A percentile compares a stretch with the other conserved stretches of the same genome.
Evolutionary conservation across 306 rosid species (phyloP).

Genomic region (Mimosa pudica): DNA sequence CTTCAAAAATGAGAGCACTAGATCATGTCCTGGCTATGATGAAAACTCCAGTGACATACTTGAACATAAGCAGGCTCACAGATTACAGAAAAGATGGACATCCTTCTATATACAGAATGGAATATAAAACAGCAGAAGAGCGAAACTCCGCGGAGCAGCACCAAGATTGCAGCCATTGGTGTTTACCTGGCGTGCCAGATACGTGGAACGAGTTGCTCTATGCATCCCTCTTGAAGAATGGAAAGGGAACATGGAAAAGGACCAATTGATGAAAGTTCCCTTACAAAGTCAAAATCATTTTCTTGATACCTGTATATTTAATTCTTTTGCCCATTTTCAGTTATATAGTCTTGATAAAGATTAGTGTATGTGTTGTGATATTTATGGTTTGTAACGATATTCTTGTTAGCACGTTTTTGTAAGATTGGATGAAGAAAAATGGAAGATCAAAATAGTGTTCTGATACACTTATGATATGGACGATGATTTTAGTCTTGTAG

Average conservation of each 20-base stretch:
- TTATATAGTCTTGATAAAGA: not conserved
- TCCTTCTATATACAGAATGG: conserved; percentile 77
- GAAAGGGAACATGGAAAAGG: conserved; percentile 47
- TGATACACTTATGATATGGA: conserved; percentile 3
- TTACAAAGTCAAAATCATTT: not conserved
- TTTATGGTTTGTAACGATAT: conserved; percentile 30
- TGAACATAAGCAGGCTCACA: conserved; percentile 86
- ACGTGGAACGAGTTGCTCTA: conserved; percentile 53
- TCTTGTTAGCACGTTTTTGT: conserved; percentile 17
- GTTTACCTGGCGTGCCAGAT: conserved; percentile 71
- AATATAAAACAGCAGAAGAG: conserved; percentile 48
- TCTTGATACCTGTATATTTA: conserved; percentile 36
- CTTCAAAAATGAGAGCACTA: conserved; percentile 83
- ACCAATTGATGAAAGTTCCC: conserved; percentile 23
- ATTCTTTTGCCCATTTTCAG: not conserved
- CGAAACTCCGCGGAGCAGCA: conserved; percentile 31
- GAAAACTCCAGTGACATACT: conserved; percentile 72
- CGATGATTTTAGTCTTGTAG: not conserved
- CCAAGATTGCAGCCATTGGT: conserved; percentile 79
- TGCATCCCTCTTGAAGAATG: conserved; percentile 49
- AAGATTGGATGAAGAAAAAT: conserved; percentile 18
- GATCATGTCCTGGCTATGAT: conserved; percentile 63
- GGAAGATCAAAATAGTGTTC: conserved; percentile 17
- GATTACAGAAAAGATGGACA: conserved; percentile 88
- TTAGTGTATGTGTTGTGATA: conserved; percentile 26